phyloP scores from a whole-genome alignment of 2,329 filamentous ascomycete species.

The Aspergillus pseudoglaucus region DNA sequence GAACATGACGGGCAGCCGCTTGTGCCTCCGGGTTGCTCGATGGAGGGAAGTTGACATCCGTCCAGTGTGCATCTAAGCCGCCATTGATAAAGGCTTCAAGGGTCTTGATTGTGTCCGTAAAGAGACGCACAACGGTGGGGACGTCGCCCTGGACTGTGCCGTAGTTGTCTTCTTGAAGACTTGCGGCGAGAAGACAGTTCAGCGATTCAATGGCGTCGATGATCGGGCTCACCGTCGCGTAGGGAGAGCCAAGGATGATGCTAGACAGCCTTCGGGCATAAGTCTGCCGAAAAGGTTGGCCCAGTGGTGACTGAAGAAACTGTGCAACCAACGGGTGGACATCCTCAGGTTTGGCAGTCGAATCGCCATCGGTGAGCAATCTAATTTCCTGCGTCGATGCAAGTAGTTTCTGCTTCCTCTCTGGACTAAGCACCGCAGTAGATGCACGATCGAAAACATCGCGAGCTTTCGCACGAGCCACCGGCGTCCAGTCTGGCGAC shows the following conservation, averaged over 20 bases:
- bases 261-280: constrained; percentile 60
- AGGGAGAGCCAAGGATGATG: constrained; percentile 66
- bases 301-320: constrained; percentile 49
- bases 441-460: constrained; percentile 35
- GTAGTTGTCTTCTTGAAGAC: constrained; percentile 71
- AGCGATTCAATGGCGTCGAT: constrained; percentile 66
- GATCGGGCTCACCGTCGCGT: constrained; percentile 62
- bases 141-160: constrained; percentile 84
- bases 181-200: constrained; percentile 62
- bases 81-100: constrained; percentile 60
- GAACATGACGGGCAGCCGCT: constrained; percentile 35
- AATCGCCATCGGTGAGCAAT: constrained; percentile 23
- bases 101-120: constrained; percentile 62
- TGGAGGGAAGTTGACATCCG: constrained; percentile 57
- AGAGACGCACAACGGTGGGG: constrained; percentile 63
- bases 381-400: constrained; percentile 33
- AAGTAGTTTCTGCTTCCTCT: constrained; percentile 33
- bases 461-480: constrained; percentile 31
- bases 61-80: constrained; percentile 63
- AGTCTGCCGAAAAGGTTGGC: constrained; percentile 63
- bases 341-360: constrained; percentile 43
- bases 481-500: constrained; percentile 38
- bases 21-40: constrained; percentile 23
- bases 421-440: constrained; percentile 32
- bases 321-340: constrained; percentile 44